Base-by-base conservation (phyloP, 257 asterid genomes). In the Nicotiana obtusifolia region DNA sequence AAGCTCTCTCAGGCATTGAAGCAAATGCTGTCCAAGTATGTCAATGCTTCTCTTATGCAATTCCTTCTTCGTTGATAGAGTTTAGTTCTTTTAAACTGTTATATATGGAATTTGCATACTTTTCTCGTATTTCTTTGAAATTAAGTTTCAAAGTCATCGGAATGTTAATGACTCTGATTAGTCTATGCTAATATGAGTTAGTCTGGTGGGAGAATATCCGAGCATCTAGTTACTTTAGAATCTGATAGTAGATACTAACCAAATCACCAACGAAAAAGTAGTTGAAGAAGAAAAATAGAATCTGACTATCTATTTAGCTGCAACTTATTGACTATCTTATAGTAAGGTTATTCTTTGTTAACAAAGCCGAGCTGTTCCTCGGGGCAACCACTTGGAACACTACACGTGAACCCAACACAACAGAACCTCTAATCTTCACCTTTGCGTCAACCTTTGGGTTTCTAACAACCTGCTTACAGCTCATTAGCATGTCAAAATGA, bases 21-120 rank as follows among this genome's bases (percentile, higher is more conserved):
- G 88, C 89, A 87, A 15, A 90, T 94, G 82, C 85, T 96, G 79
- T 87, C 85, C 82, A 94, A 88, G 98, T 94, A 92, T 5, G 97
- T 82, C 73, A 73, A 71, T 31, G 71, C 81, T 62, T 75, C 73
- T 82, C 54, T 35, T 28, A 13, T 80, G 24, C 53, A 37, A 64
- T 26, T 31, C 82, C 60, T 44, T 14, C 20, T 37, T 59, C 19
- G 47, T 41, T 69, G 20, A 69, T 22, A 69, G 19, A 20, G 59
- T 69, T 69, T 41, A 44, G 15, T 44, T 44, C 35, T 44, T 15
- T 71, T 71, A 71, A 44, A 44, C 47, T 44, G 59, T 44, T 20
- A 13, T 41, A 5, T 71, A 20, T 71, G 59, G 59, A 71, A 2
- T 71, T 71, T 2, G n/a, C 59, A 6, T 13, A 26, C 20, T 71